Conservation (phyloP, 257 asterid species). For the Datura wrightii region DNA sequence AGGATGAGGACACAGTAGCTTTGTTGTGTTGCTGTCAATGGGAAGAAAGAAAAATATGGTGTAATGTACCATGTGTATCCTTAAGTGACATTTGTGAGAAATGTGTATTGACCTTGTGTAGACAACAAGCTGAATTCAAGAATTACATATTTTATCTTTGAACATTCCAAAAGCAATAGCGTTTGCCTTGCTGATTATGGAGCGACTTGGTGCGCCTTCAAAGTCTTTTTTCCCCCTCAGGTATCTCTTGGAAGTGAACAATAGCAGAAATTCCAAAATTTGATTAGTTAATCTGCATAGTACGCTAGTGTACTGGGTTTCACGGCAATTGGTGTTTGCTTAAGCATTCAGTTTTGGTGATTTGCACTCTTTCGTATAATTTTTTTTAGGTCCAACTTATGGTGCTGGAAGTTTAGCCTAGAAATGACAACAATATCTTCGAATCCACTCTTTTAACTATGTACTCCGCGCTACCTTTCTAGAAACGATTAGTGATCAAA, state of each 20-base stretch:
- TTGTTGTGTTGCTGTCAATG: background rate
- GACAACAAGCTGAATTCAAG: background rate
- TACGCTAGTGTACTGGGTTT: background rate
- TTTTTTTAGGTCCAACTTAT: background rate
- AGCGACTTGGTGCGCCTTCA: background rate
- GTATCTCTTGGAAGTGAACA: background rate
- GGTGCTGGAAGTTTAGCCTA: background rate
- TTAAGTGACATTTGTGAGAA: conserved; percentile 1
- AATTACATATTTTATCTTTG: background rate
- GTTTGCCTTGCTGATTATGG: background rate
- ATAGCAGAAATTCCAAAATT: background rate
- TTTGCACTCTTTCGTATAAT: background rate
- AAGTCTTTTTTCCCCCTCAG: background rate
- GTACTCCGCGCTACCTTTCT: no score
- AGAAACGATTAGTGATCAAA: no score
- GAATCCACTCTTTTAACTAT: background rate
- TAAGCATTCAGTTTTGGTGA: background rate
- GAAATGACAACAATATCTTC: no score
- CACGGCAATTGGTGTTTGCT: background rate
- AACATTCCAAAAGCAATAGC: background rate
- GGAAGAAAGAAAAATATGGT: background rate
- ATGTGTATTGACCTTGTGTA: background rate
- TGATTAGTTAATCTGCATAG: background rate
- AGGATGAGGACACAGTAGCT: conserved; percentile 32
- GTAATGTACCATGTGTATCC: conserved; percentile 21